Evolutionary conservation across 345 rosid genomes (phyloP).

Genomic region (Cochlearia excelsa): DNA sequence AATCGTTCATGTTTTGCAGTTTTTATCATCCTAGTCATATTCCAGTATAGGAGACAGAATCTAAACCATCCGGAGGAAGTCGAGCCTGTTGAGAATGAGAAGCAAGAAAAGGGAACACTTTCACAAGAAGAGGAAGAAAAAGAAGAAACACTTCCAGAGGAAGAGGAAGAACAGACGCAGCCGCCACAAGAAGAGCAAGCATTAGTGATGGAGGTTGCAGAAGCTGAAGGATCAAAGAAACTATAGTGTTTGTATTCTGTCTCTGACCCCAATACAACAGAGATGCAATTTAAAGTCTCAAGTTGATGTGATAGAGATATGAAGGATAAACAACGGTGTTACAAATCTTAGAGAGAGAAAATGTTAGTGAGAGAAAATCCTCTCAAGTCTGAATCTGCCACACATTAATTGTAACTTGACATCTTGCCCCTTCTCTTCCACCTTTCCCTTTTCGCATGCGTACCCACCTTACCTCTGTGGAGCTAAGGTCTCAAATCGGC

Average conservation of each 20-base stretch:
- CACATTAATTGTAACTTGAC: too few relatives aligned
- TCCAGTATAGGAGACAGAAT: slow-evolving; percentile 60
- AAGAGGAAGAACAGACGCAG: slow-evolving; percentile 16
- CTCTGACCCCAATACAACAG: not conserved
- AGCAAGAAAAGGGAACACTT: slow-evolving; percentile 27
- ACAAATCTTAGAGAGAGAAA: too few relatives aligned
- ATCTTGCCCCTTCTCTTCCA: too few relatives aligned
- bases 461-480: too few relatives aligned
- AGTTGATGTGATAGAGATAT: slow-evolving; percentile 2
- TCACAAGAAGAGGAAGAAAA: slow-evolving; percentile 13
- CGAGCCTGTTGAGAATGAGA: slow-evolving; percentile 30
- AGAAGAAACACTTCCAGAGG: slow-evolving; percentile 19
- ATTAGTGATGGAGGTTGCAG: slow-evolving; percentile 28
- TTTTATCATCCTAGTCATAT: slow-evolving; percentile 67
- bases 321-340: too few relatives aligned
- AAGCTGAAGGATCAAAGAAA: slow-evolving; percentile 25
- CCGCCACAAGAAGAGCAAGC: slow-evolving; percentile 30
- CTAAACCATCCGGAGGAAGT: slow-evolving; percentile 35
- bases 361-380: too few relatives aligned
- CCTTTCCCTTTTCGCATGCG: too few relatives aligned
- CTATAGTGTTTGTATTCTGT: slow-evolving; percentile 16
- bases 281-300: slow-evolving; percentile 7
- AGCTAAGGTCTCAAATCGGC: too few relatives aligned
- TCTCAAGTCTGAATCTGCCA: too few relatives aligned
- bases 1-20: slow-evolving; percentile 47